Conservation (phyloP, 805 yeast genomes). For the Teunomyces panamensis region DNA sequence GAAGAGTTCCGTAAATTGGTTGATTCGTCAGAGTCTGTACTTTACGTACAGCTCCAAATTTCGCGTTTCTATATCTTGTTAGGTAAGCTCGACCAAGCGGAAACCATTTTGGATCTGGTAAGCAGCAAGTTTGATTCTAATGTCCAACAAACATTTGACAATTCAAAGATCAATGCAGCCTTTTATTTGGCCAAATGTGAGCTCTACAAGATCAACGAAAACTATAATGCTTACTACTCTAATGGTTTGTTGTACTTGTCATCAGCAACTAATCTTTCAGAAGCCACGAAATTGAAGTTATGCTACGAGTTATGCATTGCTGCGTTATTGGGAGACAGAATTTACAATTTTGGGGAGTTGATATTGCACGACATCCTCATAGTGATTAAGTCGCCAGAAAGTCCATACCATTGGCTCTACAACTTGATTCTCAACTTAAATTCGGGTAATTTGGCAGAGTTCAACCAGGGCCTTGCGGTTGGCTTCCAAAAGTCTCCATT, state of each 20-base stretch:
- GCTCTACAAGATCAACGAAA: constrained; percentile 68
- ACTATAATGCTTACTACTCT: constrained; percentile 78
- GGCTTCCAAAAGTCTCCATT: constrained; percentile 46
- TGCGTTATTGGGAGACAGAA: constrained; percentile 86
- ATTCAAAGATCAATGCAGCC: constrained; percentile 70
- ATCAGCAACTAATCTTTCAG: constrained; percentile 47
- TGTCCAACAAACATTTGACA: constrained; percentile 28
- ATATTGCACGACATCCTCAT: constrained; percentile 81
- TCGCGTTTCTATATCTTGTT: constrained; percentile 66
- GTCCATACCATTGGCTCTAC: constrained; percentile 66
- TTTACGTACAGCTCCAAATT: constrained; percentile 54
- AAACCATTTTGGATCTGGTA: constrained; percentile 63
- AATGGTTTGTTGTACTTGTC: constrained; percentile 81
- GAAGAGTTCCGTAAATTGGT: constrained; percentile 27
- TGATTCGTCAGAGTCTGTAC: constrained; percentile 54
- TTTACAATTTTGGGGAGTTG: constrained; percentile 94
- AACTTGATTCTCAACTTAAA: constrained; percentile 69
- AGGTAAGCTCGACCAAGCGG: constrained; percentile 53
- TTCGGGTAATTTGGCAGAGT: constrained; percentile 69
- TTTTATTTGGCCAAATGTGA: constrained; percentile 79
- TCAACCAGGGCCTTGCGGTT: constrained; percentile 49
- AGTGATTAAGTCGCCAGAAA: constrained; percentile 40
- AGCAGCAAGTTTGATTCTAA: constrained; percentile 52
- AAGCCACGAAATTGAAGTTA: constrained; percentile 30
- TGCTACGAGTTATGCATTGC: constrained; percentile 75